Conservation (phyloP, 345 rosid genomes). For the Acer saccharum region DNA sequence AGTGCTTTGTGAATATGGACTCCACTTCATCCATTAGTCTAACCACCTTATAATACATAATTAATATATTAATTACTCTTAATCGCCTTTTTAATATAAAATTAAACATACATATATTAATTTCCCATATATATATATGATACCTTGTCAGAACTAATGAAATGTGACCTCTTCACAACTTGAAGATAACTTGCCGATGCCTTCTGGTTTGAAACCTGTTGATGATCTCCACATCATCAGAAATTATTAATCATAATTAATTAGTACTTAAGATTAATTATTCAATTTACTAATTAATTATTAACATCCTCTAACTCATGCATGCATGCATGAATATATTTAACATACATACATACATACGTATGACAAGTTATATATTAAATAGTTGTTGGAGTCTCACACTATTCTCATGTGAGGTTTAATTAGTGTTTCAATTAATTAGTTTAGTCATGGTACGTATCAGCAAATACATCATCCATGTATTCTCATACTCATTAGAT, state of each 20-base stretch:
- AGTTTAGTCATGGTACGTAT: not conserved
- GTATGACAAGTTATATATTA: not conserved
- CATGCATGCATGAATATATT: not conserved
- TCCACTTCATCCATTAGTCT: conserved; percentile 99
- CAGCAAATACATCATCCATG: not conserved
- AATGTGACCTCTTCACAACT: conserved; percentile 86
- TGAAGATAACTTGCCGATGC: conserved; percentile 79
- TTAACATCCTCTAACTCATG: not conserved
- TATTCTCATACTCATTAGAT: not conserved
- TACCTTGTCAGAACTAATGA: conserved; percentile 97
- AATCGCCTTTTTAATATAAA: not conserved
- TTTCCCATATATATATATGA: not conserved
- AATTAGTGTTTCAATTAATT: not conserved
- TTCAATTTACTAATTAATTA: not conserved
- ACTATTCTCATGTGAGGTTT: conserved; percentile 16
- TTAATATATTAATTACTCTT: not conserved
- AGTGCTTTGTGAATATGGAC: conserved; percentile 93
- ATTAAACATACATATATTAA: not conserved
- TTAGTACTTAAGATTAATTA: not conserved
- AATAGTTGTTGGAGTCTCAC: conserved; percentile 7
- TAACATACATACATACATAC: not conserved
- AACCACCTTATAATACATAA: conserved; percentile 53
- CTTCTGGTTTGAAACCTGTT: conserved; percentile 77
- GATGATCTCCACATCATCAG: conserved; percentile 9
- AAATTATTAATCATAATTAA: not conserved